Conservation (phyloP, 768 basidiomycete species). For the Peribolospora kevripleyi region DNA sequence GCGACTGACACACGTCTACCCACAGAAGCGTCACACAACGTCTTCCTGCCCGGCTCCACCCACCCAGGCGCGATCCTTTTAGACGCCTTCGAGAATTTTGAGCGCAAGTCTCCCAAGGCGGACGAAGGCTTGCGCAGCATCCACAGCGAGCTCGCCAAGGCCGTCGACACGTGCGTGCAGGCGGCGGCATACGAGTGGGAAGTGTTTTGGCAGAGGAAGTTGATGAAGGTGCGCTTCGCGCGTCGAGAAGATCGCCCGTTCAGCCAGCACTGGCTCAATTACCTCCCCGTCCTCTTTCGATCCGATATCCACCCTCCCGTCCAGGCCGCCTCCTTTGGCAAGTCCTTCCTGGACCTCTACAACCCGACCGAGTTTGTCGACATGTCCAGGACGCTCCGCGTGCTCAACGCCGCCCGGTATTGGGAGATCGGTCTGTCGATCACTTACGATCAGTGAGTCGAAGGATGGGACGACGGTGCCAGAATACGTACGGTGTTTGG, state of each 20-base stretch:
- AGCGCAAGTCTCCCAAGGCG: conserved; percentile 59
- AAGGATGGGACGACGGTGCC: not conserved
- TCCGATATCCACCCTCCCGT: not conserved
- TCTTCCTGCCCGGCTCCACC: conserved; percentile 80
- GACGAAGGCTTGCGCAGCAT: conserved; percentile 80
- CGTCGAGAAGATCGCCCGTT: not conserved
- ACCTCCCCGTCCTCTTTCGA: not conserved
- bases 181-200: conserved; percentile 86
- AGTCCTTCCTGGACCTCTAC: conserved; percentile 75
- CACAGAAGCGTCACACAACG: conserved; percentile 49
- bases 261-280: not conserved
- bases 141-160: conserved; percentile 55
- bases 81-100: conserved; percentile 77
- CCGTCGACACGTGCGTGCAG: conserved; percentile 77
- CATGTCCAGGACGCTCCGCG: conserved; percentile 79
- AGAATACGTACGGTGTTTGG: not conserved
- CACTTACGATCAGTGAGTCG: conserved; percentile 60
- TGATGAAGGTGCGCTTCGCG: conserved; percentile 38
- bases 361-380: conserved; percentile 76
- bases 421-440: conserved; percentile 84
- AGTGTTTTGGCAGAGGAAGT: conserved; percentile 59
- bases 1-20: not conserved
- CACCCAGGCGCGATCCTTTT: conserved; percentile 75
- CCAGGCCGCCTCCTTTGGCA: conserved; percentile 89
- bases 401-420: conserved; percentile 73